A percentile compares a stretch with the other conserved stretches of the same genome.
Conservation (phyloP, 2,329 filamentous ascomycete species). For the Emmonsiellopsis sp. region DNA sequence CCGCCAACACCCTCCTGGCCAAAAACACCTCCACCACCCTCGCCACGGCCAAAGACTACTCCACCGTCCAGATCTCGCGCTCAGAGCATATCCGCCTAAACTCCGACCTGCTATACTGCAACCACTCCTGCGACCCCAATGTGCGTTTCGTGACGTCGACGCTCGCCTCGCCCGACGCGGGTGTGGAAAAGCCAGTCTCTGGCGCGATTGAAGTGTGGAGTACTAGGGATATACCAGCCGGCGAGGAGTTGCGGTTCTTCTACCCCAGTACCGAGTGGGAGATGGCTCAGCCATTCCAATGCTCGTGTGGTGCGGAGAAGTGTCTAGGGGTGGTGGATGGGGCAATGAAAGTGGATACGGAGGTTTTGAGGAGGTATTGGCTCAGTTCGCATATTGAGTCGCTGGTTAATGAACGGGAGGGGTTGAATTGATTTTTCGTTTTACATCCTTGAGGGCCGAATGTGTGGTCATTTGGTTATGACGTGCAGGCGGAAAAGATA, state of each 20-base stretch:
- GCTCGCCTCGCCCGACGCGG: constrained; percentile 46
- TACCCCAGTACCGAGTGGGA: constrained; percentile 67
- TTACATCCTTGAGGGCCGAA: not conserved
- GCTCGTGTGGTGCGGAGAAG: constrained; percentile 47
- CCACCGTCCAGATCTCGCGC: constrained; percentile 53
- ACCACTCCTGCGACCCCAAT: constrained; percentile 59
- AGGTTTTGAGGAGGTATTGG: constrained; percentile 51
- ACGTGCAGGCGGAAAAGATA: too few species aligned
- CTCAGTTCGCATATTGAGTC: constrained; percentile 50
- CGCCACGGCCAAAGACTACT: constrained; percentile 42
- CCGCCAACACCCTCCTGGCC: constrained; percentile 57
- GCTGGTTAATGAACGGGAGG: constrained; percentile 8
- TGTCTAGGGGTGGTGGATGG: constrained; percentile 57
- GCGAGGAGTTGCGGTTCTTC: constrained; percentile 51
- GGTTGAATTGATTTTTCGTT: constrained; percentile 3
- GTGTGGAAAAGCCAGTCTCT: constrained; percentile 15
- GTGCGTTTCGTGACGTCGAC: constrained; percentile 49
- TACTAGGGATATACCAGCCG: constrained; percentile 14
- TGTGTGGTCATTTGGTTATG: too few species aligned
- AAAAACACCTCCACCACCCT: constrained; percentile 48
- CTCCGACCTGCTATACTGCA: constrained; percentile 58
- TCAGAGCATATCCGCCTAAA: constrained; percentile 54
- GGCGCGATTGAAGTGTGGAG: constrained; percentile 15
- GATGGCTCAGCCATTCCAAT: constrained; percentile 64
- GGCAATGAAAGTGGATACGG: constrained; percentile 49